phyloP scores from a whole-genome alignment of 2,329 filamentous ascomycete genomes.

The Verticillium nubilum region DNA sequence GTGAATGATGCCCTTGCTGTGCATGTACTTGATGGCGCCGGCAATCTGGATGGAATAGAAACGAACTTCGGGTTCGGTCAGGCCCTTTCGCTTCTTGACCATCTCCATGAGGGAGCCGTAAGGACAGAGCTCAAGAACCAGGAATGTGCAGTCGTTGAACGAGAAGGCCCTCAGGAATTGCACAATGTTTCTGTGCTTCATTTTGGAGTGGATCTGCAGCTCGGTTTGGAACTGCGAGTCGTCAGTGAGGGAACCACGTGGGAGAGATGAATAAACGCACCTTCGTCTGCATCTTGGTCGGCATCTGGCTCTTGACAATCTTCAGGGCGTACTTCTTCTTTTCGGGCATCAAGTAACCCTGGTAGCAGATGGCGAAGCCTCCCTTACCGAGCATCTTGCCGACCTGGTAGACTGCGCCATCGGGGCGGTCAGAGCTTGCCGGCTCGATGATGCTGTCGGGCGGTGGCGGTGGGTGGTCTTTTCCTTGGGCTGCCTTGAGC shows the following conservation, averaged over 20 bases:
- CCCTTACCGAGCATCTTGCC: slow-evolving; percentile 73
- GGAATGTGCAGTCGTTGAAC: slow-evolving; percentile 82
- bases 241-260: slow-evolving; percentile 1
- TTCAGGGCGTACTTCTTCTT: slow-evolving; percentile 70
- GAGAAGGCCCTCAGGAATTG: slow-evolving; percentile 93
- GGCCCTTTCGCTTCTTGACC: slow-evolving; percentile 83
- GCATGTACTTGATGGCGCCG: slow-evolving; percentile 97
- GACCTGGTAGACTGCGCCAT: slow-evolving; percentile 68
- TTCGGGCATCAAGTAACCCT: slow-evolving; percentile 60
- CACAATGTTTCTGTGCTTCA: slow-evolving; percentile 93
- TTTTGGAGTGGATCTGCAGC: slow-evolving; percentile 96
- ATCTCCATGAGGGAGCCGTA: slow-evolving; percentile 98
- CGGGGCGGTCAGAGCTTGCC: slow-evolving; percentile 61
- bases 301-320: slow-evolving; percentile 80
- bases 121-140: slow-evolving; percentile 88
- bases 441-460: slow-evolving; percentile 55
- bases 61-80: slow-evolving; percentile 90
- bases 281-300: slow-evolving; percentile 79
- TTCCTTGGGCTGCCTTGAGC: slow-evolving; percentile 54
- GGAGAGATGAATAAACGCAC: slow-evolving; percentile 32
- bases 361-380: slow-evolving; percentile 78
- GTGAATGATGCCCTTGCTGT: slow-evolving; percentile 92
- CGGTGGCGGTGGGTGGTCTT: slow-evolving; percentile 62
- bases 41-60: slow-evolving; percentile 93
- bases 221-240: slow-evolving; percentile 63